A percentile compares a stretch with the other conserved stretches of the same genome.
phyloP scores from a whole-genome alignment of 202 grass and related monocot genomes.

The Zoysia matrella region DNA sequence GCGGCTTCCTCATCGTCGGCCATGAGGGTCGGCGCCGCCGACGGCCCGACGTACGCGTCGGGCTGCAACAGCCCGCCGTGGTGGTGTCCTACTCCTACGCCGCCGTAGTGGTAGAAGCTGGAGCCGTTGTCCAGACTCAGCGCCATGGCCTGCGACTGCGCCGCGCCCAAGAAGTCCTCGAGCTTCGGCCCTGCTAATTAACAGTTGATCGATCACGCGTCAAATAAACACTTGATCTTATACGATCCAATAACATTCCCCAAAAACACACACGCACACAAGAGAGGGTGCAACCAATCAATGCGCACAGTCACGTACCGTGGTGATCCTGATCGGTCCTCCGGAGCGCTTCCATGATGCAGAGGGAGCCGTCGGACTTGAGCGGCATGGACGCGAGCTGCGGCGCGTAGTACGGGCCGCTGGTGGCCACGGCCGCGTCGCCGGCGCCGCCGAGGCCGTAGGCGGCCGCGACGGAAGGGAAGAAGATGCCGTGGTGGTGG shows the following conservation, averaged over 20 bases:
- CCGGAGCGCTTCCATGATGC: conserved; percentile 80
- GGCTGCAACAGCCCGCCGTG: conserved; percentile 30
- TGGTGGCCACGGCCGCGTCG: conserved; percentile 30
- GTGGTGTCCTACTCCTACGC: conserved; percentile 28
- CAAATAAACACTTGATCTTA: not conserved
- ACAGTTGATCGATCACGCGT: conserved; percentile 39
- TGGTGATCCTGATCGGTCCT: conserved; percentile 60
- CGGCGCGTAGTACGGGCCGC: conserved; percentile 64
- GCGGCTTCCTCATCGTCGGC: conserved; percentile 52
- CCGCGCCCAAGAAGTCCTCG: conserved; percentile 90
- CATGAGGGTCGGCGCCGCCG: not conserved
- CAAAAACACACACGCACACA: too few relatives aligned
- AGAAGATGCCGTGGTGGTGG: conserved; percentile 46
- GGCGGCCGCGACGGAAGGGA: conserved; percentile 43
- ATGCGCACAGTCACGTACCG: conserved; percentile 8
- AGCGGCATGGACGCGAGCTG: conserved; percentile 95
- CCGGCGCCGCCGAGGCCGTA: conserved; percentile 42
- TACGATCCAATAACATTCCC: conserved; percentile 13
- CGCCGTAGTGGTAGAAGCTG: conserved; percentile 79
- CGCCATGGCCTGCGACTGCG: conserved; percentile 72
- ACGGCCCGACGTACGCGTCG: conserved; percentile 32
- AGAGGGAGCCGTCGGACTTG: conserved; percentile 52
- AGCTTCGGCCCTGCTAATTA: conserved; percentile 77
- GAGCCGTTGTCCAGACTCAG: conserved; percentile 78
- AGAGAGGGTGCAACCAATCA: too few relatives aligned